A percentile compares a stretch with the other conserved stretches of the same genome.
Conservation (phyloP, 768 basidiomycete genomes). For the Boletus sp. region DNA sequence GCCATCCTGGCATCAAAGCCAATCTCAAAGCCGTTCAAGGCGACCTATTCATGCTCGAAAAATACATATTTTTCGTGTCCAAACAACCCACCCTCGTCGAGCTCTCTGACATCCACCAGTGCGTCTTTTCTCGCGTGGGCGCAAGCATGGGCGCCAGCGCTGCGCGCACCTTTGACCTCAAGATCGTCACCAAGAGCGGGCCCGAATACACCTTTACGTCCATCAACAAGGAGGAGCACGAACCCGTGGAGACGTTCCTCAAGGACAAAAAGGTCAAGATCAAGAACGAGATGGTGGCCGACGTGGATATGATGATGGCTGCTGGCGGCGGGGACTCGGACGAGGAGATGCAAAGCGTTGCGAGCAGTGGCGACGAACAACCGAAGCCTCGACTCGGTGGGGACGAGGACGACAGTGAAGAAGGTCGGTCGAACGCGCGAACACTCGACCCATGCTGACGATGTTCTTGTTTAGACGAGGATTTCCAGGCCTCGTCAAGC, state of each 20-base stretch:
- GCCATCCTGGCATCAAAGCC: constrained; percentile 94
- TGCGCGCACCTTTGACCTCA: constrained; percentile 91
- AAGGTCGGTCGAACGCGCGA: constrained; percentile 43
- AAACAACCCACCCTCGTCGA: constrained; percentile 92
- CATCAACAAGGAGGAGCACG: constrained; percentile 95
- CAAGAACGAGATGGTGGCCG: constrained; percentile 94
- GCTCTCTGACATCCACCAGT: constrained; percentile 84
- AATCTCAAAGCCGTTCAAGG: constrained; percentile 97
- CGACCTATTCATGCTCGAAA: constrained; percentile 96
- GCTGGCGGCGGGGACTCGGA: constrained; percentile 68
- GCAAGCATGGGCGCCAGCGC: constrained; percentile 78
- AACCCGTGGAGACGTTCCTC: constrained; percentile 79
- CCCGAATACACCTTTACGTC: constrained; percentile 89
- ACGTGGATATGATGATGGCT: constrained; percentile 72
- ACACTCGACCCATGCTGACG: neutral
- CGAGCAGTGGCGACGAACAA: constrained; percentile 63
- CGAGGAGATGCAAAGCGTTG: constrained; percentile 81
- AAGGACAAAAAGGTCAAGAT: constrained; percentile 89
- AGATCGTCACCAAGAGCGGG: constrained; percentile 81
- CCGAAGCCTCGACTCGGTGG: constrained; percentile 49
- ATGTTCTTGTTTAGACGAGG: constrained; percentile 58
- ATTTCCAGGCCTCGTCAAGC: constrained; percentile 84
- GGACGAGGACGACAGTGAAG: constrained; percentile 74
- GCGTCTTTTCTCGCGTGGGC: constrained; percentile 91
- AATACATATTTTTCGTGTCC: constrained; percentile 96